Base-by-base conservation (phyloP, 78 protist genomes). In the Dictyostelium firmibasis region DNA sequence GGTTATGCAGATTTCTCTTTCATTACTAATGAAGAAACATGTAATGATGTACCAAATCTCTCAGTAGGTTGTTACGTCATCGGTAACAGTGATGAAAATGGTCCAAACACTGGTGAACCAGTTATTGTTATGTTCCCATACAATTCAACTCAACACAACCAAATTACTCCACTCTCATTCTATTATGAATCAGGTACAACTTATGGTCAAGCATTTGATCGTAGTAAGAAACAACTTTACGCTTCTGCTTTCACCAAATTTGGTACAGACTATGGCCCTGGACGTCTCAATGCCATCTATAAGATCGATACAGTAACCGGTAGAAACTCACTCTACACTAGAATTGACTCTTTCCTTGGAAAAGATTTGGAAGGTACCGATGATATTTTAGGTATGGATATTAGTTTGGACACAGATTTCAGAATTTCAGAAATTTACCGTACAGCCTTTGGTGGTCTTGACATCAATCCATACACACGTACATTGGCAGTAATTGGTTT, bases 21-120 rank as follows among this genome's bases (percentile, higher is more conserved):
- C 47, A 86, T 86, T 16, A 86, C 92, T 10, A 81, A 86, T 77
- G 92, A 86, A 77, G 92, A 86, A n/a, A 29, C 29, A 27, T 86
- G 92, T 86, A 20, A 50, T 31, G 92, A 86, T 86, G 29, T 50
- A 13, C 92, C 92, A 33, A 35, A 44, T 5, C 47, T 86, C 18
- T 70, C 78, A 18, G 79, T 84, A 0, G 43, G 85, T 23, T 86
- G 92, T 38, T 86, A 31, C 20, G 92, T 86, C 18, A 44, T 41
- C 36, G 92, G 92, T 38, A 57, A 82, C 25, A 38, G 57, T 14
- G 50, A 29, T 36, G 38, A 16, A 36, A 67, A n/a, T 13, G 85
- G 84, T 11, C 29, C 69, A 23, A 53, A 86, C 33, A 20, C 44
- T 7, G 41, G 64, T 38, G 64, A 77, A 33, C 92, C 81, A 20